A percentile compares a stretch with the other conserved stretches of the same genome.
Conservation (phyloP, 768 basidiomycete genomes). For the Panus rudis region DNA sequence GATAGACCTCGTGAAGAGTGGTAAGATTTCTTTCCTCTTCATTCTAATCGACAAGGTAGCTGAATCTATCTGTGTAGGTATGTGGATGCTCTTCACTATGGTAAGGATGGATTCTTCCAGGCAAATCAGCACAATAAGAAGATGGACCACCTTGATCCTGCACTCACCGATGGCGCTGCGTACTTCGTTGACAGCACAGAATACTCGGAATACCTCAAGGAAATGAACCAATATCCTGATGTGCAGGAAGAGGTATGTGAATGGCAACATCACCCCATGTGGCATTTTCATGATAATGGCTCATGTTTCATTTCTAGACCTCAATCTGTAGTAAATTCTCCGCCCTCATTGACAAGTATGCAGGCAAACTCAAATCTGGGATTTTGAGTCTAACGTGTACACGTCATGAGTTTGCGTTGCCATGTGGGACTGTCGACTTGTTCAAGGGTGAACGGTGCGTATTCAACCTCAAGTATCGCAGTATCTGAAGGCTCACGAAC, state of each 20-base stretch:
- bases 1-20: neutral
- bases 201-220: neutral
- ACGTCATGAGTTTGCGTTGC: conserved; percentile 11
- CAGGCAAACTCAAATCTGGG: conserved; percentile 10
- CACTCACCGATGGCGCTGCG: conserved; percentile 7
- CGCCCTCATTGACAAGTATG: conserved; percentile 8
- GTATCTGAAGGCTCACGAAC: neutral
- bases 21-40: neutral
- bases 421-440: conserved; percentile 13
- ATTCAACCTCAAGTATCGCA: neutral
- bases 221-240: neutral
- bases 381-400: conserved; percentile 11
- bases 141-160: conserved; percentile 7
- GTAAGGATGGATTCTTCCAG: conserved; percentile 13
- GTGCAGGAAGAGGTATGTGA: conserved; percentile 8
- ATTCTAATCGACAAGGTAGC: neutral
- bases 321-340: conserved; percentile 13
- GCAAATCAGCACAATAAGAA: conserved; percentile 8
- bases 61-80: conserved; percentile 2
- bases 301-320: too few relatives aligned
- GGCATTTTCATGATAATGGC: too few relatives aligned
- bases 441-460: conserved; percentile 14
- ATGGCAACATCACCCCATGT: too few relatives aligned
- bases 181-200: conserved; percentile 12
- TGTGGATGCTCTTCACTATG: conserved; percentile 6